Percentiles rank a stretch among this genome's conserved stretches.
These are phyloP conservation scores for Leucosporidium scottii DNA, from an alignment of 768 basidiomycete species.

Conservation along the genomic window DNA sequence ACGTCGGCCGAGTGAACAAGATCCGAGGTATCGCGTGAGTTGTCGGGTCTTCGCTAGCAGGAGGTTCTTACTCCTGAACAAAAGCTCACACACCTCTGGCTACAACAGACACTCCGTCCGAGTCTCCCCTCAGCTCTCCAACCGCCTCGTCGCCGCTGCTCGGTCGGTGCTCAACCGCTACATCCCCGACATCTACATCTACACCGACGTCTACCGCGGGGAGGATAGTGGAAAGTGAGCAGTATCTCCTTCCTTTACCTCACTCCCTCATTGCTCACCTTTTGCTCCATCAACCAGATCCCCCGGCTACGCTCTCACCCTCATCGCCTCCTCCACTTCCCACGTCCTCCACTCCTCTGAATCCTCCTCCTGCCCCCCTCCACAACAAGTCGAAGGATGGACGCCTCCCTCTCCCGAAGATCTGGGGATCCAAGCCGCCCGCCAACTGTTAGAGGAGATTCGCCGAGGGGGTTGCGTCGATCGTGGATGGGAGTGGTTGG, in stretches of 20 bases:
- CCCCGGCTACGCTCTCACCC: slow-evolving; percentile 85
- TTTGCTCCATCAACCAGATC: slow-evolving; percentile 54
- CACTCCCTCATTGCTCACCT: neutral
- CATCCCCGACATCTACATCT: slow-evolving; percentile 96
- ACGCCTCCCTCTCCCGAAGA: slow-evolving; percentile 73
- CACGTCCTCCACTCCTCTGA: slow-evolving; percentile 81
- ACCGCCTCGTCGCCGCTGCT: slow-evolving; percentile 91
- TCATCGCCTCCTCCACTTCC: slow-evolving; percentile 88
- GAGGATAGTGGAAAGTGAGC: slow-evolving; percentile 92
- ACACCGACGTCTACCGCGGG: slow-evolving; percentile 96
- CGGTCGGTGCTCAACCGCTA: slow-evolving; percentile 89
- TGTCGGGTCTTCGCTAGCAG: neutral
- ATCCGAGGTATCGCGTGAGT: slow-evolving; percentile 93
- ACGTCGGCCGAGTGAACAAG: slow-evolving; percentile 82
- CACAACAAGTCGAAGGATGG: neutral
- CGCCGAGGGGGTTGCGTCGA: slow-evolving; percentile 82
- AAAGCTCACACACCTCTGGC: slow-evolving; percentile 8
- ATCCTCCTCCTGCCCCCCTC: slow-evolving; percentile 68
- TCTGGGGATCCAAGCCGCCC: slow-evolving; percentile 72
- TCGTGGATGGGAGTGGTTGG: slow-evolving; percentile 74
- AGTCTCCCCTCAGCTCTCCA: slow-evolving; percentile 94
- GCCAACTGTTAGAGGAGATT: slow-evolving; percentile 70
- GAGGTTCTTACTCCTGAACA: neutral
- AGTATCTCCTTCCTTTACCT: neutral
- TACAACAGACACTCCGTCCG: slow-evolving; percentile 80